A percentile compares a stretch with the other conserved stretches of the same genome.
phyloP scores from a whole-genome alignment of 306 rosid species.

The Quercus glauca region DNA sequence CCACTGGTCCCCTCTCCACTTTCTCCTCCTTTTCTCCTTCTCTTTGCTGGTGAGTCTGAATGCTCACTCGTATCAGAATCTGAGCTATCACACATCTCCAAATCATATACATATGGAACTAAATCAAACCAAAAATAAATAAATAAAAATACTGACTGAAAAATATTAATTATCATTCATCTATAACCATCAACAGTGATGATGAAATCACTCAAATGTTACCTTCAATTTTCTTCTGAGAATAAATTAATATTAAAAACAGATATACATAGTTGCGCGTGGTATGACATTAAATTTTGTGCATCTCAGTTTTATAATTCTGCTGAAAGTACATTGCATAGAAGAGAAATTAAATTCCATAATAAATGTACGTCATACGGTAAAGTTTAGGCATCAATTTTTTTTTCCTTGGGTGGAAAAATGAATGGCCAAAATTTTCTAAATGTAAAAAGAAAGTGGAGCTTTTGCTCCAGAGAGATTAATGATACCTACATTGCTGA shows the following conservation, averaged over 20 bases:
- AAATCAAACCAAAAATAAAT: conserved; percentile 17
- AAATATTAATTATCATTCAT: not conserved
- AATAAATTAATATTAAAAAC: not conserved
- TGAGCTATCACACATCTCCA: conserved; percentile 44
- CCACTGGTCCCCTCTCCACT: conserved; percentile 23
- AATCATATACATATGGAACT: conserved; percentile 7
- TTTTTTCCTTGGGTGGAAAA: not conserved
- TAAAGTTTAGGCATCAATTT: not conserved
- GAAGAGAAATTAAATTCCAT: not conserved
- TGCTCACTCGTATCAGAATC: conserved; percentile 44
- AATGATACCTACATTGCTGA: not conserved
- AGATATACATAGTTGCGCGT: not conserved
- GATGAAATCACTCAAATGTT: not conserved
- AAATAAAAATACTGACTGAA: not conserved
- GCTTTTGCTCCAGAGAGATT: not conserved
- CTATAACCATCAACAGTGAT: not conserved
- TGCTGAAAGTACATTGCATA: not conserved
- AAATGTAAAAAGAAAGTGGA: not conserved
- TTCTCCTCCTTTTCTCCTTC: conserved; percentile 33
- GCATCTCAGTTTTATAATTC: not conserved
- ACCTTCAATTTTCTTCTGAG: not conserved
- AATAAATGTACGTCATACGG: too few species aligned
- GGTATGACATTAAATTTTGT: not conserved
- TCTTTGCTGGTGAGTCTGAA: conserved; percentile 43
- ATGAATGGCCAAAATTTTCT: not conserved